These are phyloP conservation scores for Colletotrichum aenigma DNA, from an alignment of 2,329 filamentous ascomycete species.

Conservation along the genomic window DNA sequence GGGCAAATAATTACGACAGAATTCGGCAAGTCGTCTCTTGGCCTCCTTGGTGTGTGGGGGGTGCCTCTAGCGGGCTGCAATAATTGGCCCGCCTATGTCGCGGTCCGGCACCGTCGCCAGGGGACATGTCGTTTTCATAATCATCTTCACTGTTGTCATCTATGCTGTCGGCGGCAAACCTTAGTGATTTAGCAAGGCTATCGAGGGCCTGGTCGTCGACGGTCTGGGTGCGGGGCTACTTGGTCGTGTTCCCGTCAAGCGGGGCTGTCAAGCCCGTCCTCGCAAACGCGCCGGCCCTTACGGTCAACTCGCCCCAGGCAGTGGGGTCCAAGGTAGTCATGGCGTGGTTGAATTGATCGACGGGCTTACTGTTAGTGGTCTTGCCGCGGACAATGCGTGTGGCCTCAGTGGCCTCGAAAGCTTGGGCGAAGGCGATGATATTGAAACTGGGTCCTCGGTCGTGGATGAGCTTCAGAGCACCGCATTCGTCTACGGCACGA, in stretches of 20 bases:
- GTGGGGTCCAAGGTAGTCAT: neutral
- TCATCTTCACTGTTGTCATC: neutral
- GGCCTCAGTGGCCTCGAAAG: neutral
- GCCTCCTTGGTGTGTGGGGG: fast-evolving
- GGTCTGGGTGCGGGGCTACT: neutral
- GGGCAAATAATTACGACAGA: neutral
- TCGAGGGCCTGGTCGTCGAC: neutral
- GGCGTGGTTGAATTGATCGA: neutral
- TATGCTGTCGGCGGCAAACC: fast-evolving
- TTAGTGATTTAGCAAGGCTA: neutral
- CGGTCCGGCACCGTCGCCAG: fast-evolving
- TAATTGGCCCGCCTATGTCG: neutral
- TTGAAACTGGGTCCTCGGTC: neutral
- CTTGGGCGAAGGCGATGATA: neutral
- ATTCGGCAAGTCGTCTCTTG: neutral
- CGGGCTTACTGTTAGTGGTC: neutral
- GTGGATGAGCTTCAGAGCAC: neutral
- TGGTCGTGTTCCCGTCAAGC: neutral
- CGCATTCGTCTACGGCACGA: neutral
- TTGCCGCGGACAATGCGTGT: neutral
- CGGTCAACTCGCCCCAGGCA: neutral
- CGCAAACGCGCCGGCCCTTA: neutral
- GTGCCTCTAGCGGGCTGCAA: neutral
- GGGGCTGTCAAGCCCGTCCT: neutral
- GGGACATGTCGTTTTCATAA: fast-evolving